A percentile compares a stretch with the other conserved stretches of the same genome.
Conservation (phyloP, 2,329 filamentous ascomycete species). For the Penicillium vulpinum region DNA sequence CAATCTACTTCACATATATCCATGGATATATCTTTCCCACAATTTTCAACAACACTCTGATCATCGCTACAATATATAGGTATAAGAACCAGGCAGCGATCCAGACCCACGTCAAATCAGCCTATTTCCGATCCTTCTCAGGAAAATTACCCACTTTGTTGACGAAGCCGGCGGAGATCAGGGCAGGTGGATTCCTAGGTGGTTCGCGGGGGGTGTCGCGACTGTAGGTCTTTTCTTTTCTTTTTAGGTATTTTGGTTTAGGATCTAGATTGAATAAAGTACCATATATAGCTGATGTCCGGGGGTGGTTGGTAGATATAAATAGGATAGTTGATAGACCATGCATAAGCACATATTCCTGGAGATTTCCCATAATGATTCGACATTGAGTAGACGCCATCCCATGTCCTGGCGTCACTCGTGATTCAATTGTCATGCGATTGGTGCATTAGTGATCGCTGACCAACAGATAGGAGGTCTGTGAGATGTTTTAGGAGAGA, state of each 20-base stretch:
- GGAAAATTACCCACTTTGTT: constrained; percentile 18
- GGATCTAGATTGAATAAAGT: no score
- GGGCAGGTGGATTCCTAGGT: constrained; percentile 22
- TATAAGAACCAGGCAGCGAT: constrained; percentile 30
- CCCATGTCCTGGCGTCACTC: constrained; percentile 2
- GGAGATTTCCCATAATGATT: not conserved
- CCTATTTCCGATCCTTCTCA: constrained; percentile 28
- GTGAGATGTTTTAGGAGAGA: not conserved
- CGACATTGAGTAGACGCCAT: constrained; percentile 2
- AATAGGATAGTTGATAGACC: constrained; percentile 10
- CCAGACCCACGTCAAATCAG: constrained; percentile 23
- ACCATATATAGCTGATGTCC: not conserved
- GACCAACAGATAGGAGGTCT: constrained; percentile 4
- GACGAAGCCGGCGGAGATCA: constrained; percentile 27
- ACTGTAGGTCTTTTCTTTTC: no score
- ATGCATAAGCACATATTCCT: constrained; percentile 1
- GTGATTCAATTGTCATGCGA: constrained; percentile 22
- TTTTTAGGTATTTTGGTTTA: no score
- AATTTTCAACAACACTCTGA: not conserved
- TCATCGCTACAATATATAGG: constrained; percentile 11
- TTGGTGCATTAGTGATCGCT: constrained; percentile 17
- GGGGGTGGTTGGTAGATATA: constrained; percentile 12
- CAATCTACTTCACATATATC: no score
- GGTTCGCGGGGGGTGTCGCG: constrained; percentile 25
- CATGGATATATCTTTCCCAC: not conserved